These are phyloP conservation scores for Tausonia pullulans DNA, from an alignment of 1,284 basidiomycete species.

Conservation along the genomic window DNA sequence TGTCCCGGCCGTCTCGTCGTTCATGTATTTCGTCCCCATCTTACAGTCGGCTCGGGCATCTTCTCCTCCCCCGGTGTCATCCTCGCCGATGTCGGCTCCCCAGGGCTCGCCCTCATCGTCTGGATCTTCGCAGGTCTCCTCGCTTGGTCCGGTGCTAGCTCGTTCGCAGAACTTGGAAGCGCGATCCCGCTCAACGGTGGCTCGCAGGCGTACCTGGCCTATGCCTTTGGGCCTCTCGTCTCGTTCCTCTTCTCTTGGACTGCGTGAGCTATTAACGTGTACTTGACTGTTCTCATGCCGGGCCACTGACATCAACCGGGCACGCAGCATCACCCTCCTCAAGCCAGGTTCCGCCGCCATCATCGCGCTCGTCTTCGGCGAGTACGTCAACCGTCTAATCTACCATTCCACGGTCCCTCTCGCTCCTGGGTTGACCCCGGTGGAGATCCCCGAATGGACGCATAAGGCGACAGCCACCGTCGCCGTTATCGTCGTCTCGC, in stretches of 20 bases:
- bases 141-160: conserved; percentile 83
- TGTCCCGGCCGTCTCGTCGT: background rate
- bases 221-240: conserved; percentile 64
- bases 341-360: conserved; percentile 48
- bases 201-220: conserved; percentile 80
- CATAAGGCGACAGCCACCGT: conserved; percentile 68
- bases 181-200: conserved; percentile 57
- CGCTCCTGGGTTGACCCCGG: conserved; percentile 50
- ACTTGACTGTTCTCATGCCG: conserved; percentile 23
- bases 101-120: conserved; percentile 68
- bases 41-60: conserved; percentile 50
- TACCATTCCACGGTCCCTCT: conserved; percentile 45
- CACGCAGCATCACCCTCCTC: conserved; percentile 32
- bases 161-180: conserved; percentile 58
- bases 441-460: conserved; percentile 80
- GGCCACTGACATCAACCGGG: background rate
- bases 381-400: conserved; percentile 62
- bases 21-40: background rate
- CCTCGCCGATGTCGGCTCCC: conserved; percentile 69
- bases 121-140: conserved; percentile 71
- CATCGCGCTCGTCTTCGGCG: conserved; percentile 47
- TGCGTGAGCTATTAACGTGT: conserved; percentile 30
- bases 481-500: conserved; percentile 59
- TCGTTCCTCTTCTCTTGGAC: conserved; percentile 85
- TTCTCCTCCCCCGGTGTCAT: conserved; percentile 90